phyloP scores from a whole-genome alignment of 139 green algal species.

The Astrephomene gubernaculifera region DNA sequence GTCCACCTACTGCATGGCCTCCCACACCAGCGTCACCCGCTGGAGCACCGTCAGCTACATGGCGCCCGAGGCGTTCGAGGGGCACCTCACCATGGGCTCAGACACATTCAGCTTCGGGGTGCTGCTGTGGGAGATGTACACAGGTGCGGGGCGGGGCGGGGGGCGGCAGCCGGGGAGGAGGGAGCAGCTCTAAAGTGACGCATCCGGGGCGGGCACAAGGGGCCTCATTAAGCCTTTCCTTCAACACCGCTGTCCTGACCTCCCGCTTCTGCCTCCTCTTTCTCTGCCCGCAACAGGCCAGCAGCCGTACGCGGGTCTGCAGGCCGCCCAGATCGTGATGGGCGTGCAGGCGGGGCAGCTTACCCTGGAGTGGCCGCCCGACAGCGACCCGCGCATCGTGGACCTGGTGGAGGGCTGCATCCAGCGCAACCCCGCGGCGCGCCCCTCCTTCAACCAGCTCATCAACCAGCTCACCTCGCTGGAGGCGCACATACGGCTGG shows the following conservation, averaged over 20 bases:
- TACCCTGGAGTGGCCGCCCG: constrained; percentile 22
- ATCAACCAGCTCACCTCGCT: constrained; percentile 37
- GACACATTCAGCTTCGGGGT: constrained; percentile 46
- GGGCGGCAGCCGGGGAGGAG: no score
- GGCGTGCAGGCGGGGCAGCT: constrained; percentile 39
- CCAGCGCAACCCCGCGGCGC: constrained; percentile 20
- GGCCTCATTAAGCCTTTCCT: no score
- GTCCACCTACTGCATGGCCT: constrained; percentile 46
- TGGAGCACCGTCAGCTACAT: constrained; percentile 49
- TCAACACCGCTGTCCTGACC: no score
- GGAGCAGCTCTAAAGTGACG: no score
- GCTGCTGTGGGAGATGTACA: constrained; percentile 49
- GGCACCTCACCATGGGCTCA: constrained; percentile 43
- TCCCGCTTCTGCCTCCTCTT: no score
- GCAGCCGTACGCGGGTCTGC: constrained; percentile 43
- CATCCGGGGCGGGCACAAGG: no score
- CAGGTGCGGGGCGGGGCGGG: not conserved
- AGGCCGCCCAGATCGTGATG: constrained; percentile 46
- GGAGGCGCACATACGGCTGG: constrained; percentile 33
- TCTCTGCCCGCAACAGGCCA: no score
- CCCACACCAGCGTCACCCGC: constrained; percentile 38
- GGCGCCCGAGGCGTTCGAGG: constrained; percentile 44
- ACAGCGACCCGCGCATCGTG: constrained; percentile 34
- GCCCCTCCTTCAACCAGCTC: constrained; percentile 37
- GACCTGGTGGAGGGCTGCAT: constrained; percentile 45